phyloP scores from a whole-genome alignment of 2,329 filamentous ascomycete species.

The Didymosphaeria variabile region DNA sequence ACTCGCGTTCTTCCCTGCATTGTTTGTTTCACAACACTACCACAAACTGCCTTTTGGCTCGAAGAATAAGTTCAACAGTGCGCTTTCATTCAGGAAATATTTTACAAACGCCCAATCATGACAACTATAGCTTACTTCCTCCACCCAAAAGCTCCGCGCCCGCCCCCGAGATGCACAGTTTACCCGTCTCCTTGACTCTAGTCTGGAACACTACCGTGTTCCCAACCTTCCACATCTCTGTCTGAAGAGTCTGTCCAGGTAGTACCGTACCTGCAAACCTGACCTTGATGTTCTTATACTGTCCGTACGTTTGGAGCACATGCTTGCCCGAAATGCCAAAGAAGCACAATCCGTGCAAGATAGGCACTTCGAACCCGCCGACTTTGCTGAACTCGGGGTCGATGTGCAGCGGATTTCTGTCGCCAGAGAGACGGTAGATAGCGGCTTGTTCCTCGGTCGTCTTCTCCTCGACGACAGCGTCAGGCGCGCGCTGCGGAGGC shows the following conservation, averaged over 20 bases:
- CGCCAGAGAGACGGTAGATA: conserved; percentile 90
- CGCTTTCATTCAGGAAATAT: background rate
- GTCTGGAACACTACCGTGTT: conserved; percentile 84
- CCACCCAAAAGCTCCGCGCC: conserved; percentile 76
- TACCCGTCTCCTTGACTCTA: conserved; percentile 91
- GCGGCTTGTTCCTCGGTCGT: conserved; percentile 92
- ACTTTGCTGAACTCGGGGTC: conserved; percentile 94
- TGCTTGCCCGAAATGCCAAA: conserved; percentile 93
- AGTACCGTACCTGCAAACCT: conserved; percentile 87
- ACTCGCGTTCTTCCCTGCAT: too few relatives aligned
- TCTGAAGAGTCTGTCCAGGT: conserved; percentile 86
- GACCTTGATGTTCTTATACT: conserved; percentile 91
- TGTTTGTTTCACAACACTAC: too few relatives aligned
- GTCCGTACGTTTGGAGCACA: conserved; percentile 82
- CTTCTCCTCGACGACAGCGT: conserved; percentile 83
- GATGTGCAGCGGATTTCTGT: conserved; percentile 96
- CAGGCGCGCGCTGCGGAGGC: conserved; percentile 78
- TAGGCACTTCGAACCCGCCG: conserved; percentile 92
- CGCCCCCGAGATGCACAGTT: conserved; percentile 82
- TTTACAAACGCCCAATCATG: background rate
- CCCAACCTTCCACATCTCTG: conserved; percentile 94
- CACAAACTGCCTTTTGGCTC: too few relatives aligned
- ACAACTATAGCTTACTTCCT: conserved; percentile 50
- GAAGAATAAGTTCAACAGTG: background rate
- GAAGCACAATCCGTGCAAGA: conserved; percentile 95